Base-by-base conservation (phyloP, 2,329 filamentous ascomycete species). In the Cladosporium sp. region DNA sequence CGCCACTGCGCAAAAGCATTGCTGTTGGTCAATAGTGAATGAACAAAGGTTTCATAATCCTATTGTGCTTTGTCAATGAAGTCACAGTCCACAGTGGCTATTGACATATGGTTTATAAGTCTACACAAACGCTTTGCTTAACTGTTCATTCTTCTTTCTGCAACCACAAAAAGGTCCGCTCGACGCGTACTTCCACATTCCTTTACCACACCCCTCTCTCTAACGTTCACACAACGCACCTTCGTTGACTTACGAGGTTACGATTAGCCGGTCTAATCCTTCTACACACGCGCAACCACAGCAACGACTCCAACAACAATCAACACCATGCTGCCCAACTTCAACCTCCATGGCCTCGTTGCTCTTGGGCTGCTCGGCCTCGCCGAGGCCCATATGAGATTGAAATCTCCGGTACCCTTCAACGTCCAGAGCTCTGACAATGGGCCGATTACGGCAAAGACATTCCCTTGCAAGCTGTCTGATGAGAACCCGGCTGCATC, bases 401-500 rank as follows among this genome's bases (percentile, higher is more conserved):
- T 97, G 81, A 74, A 66, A 56, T 78, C 74, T 9, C 92, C 93
- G 0, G 73, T 80, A 12, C 90, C 90, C 0, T 96, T 84, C 60
- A 75, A 75, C 58, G 70, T 72, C 24, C 70, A 71, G 8, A 75
- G 74, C 25, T 75, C 82, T 37, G 77, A 79, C 74, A 93, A 88
- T 74, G 76, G 75, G 3, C 92, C 92, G 1, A 78, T 97, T 0
- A 39, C 45, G 13, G 58, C 49, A 4, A 65, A 64, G 19, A 76
- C 96, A 72, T 97, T 89, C 68, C 93, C 93, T 0, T 97, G 93
- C 83, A 93, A 96, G 73, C n/a, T 4, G 3, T 34, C 25, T 6
- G 5, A 7, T 10, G 8, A 9, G 8, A 32, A 32, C 4, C 24
- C 35, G n/a, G n/a, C n/a, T n/a, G n/a, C 19, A 2, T 37, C 39